These are phyloP conservation scores for Hypsizygus marmoreus DNA, from an alignment of 768 basidiomycete genomes.

Conservation along the genomic window DNA sequence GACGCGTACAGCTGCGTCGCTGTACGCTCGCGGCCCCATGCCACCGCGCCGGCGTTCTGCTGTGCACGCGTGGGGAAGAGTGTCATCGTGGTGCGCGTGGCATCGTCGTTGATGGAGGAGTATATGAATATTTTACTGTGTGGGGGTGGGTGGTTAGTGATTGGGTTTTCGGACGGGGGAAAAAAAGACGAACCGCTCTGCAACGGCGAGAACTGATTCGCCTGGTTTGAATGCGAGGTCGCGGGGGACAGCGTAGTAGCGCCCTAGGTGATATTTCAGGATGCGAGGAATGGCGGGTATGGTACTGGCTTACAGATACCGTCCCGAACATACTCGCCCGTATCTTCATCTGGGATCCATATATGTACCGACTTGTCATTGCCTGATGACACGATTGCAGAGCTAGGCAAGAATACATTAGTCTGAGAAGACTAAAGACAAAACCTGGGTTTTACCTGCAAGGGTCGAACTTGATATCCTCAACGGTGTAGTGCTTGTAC, in stretches of 20 bases:
- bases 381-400: constrained; percentile 49
- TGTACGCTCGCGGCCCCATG: constrained; percentile 52
- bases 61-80: constrained; percentile 19
- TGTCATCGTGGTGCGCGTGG: constrained; percentile 10
- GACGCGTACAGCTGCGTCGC: constrained; percentile 52
- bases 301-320: constrained; percentile 1
- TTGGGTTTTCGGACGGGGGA: too few species aligned
- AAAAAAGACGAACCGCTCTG: constrained; percentile 33
- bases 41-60: constrained; percentile 43
- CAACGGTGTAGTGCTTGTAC: constrained; percentile 55
- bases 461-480: constrained; percentile 58
- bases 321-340: constrained; percentile 6
- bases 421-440: constrained; percentile 2
- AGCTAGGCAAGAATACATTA: constrained; percentile 25
- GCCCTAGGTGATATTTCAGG: constrained; percentile 13
- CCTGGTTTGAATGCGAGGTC: constrained; percentile 49
- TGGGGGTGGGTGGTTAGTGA: constrained; percentile 7
- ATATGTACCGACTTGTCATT: constrained; percentile 42
- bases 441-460: constrained; percentile 34
- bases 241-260: constrained; percentile 34
- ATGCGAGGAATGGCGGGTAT: neutral
- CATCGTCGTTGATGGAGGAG: constrained; percentile 12
- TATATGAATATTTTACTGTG: constrained; percentile 13
- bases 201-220: constrained; percentile 41
- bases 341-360: constrained; percentile 39